Base-by-base conservation (phyloP, 2,329 filamentous ascomycete genomes). In the Emergomyces pasteurianus region DNA sequence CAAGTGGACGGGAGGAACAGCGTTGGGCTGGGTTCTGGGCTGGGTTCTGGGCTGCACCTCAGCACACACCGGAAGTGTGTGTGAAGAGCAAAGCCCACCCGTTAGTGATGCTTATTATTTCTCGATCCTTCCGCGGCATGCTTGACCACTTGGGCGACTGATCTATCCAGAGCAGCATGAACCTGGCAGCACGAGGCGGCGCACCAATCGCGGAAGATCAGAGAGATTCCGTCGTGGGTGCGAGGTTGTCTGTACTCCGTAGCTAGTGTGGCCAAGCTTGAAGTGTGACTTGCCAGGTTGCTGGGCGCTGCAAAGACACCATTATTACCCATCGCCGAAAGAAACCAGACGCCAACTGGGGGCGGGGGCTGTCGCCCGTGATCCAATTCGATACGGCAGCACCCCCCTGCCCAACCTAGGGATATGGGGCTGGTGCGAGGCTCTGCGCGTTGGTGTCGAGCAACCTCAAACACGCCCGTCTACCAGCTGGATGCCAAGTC, bases 171-270 rank as follows among this genome's bases (percentile, higher is more conserved):
- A 43, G 6, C 23, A 54, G 58, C 28, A 18, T 26, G 31, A 38
- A 55, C 36, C 58, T 59, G 59, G 61, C 14, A 55, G 59, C 62
- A 63, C 62, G 53, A 63, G 62, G 60, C 49, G 57, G 56, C 46
- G 60, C 53, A 56, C 62, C 63, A 65, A 65, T 65, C 64, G 62
- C 64, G 64, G 64, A 63, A 62, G 58, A 60, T 59, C 62, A 60
- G 42, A 53, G 59, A 56, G 43, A 61, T 65, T 63, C 64, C 62
- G 64, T 52, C 58, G 28, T 58, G 62, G 52, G 34, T 38, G 58
- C 28, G 36, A 36, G 38, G 28, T n/a, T n/a, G n/a, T n/a, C n/a
- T n/a, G n/a, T n/a, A n/a, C n/a, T n/a, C n/a, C n/a, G n/a, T n/a
- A n/a, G n/a, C n/a, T n/a, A 26, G 26, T 31, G 42, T 40, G 31